phyloP scores from a whole-genome alignment of 1,284 basidiomycete species.

The Cryptococcus amylolentus region DNA sequence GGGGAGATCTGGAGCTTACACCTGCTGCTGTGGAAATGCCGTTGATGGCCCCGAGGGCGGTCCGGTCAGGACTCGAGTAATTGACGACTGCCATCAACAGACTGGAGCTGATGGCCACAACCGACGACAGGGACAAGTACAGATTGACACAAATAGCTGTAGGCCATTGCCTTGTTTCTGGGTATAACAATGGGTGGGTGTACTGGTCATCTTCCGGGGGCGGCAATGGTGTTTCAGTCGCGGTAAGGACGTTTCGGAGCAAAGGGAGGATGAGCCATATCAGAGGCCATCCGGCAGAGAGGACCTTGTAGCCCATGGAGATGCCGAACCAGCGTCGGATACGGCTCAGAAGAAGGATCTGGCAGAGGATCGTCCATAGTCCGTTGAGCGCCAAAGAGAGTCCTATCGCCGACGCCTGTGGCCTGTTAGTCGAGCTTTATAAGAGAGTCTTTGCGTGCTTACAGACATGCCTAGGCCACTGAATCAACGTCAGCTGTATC shows the following conservation, averaged over 20 bases:
- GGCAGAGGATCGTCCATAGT: conserved; percentile 41
- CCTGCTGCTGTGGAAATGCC: conserved; percentile 41
- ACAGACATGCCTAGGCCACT: conserved; percentile 43
- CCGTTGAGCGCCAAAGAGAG: conserved; percentile 43
- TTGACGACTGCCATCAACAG: conserved; percentile 46
- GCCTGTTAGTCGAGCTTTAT: not conserved
- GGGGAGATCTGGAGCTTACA: conserved; percentile 8
- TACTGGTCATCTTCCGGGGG: not conserved
- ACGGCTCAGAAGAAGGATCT: conserved; percentile 40
- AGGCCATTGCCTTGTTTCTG: conserved; percentile 27
- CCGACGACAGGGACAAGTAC: conserved; percentile 33
- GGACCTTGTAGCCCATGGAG: conserved; percentile 31
- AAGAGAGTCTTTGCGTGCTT: conserved; percentile 4
- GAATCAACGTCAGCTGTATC: not conserved
- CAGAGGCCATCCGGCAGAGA: conserved; percentile 38
- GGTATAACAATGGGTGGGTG: conserved; percentile 7
- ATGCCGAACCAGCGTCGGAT: conserved; percentile 38
- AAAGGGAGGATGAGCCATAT: conserved; percentile 40
- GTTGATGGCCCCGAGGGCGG: conserved; percentile 45
- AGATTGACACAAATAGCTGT: conserved; percentile 35
- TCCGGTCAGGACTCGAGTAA: conserved; percentile 36
- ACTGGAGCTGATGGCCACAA: conserved; percentile 31
- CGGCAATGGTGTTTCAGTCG: conserved; percentile 26
- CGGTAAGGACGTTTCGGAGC: conserved; percentile 29
- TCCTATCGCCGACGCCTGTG: conserved; percentile 40